phyloP scores from a whole-genome alignment of 805 yeast genomes.

The Metschnikowia rubicola region DNA sequence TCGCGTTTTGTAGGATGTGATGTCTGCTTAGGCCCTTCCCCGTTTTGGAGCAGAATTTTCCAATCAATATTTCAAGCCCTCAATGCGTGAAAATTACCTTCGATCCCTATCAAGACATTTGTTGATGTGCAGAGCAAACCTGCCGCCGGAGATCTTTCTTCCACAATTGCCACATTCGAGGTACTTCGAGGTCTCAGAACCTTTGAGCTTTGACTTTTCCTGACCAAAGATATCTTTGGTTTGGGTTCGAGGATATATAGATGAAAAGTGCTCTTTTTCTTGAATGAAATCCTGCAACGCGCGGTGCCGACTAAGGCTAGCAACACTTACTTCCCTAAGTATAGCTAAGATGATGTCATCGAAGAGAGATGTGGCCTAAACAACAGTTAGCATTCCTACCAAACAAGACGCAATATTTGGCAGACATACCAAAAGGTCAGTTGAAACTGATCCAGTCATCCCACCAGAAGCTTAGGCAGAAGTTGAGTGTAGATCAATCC shows the following conservation, averaged over 20 bases:
- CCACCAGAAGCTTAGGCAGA: too few relatives aligned
- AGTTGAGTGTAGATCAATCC: too few relatives aligned
- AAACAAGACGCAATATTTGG: too few relatives aligned
- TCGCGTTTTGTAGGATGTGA: too few relatives aligned
- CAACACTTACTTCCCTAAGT: slow-evolving; percentile 26
- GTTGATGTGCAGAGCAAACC: slow-evolving; percentile 92
- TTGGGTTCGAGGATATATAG: not conserved
- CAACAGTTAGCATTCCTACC: too few relatives aligned
- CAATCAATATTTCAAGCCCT: too few relatives aligned
- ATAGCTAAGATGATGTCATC: slow-evolving; percentile 33
- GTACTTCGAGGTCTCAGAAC: slow-evolving; percentile 51
- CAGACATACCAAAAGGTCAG: too few relatives aligned
- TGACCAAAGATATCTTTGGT: slow-evolving; percentile 48
- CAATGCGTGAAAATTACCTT: not conserved
- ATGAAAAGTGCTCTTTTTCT: not conserved
- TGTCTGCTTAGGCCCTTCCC: too few relatives aligned
- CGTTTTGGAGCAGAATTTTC: too few relatives aligned
- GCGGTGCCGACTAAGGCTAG: slow-evolving; percentile 8
- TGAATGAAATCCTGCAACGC: slow-evolving; percentile 4
- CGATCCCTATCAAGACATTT: slow-evolving; percentile 63
- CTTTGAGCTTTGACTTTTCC: slow-evolving; percentile 42
- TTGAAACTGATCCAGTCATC: too few relatives aligned
- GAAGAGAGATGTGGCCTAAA: slow-evolving; percentile 37
- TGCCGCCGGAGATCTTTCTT: slow-evolving; percentile 81
- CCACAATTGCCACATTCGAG: slow-evolving; percentile 79